A percentile compares a stretch with the other conserved stretches of the same genome.
Evolutionary conservation across 176 grass and related monocot genomes (phyloP).

Genomic region (Puya raimondii): DNA sequence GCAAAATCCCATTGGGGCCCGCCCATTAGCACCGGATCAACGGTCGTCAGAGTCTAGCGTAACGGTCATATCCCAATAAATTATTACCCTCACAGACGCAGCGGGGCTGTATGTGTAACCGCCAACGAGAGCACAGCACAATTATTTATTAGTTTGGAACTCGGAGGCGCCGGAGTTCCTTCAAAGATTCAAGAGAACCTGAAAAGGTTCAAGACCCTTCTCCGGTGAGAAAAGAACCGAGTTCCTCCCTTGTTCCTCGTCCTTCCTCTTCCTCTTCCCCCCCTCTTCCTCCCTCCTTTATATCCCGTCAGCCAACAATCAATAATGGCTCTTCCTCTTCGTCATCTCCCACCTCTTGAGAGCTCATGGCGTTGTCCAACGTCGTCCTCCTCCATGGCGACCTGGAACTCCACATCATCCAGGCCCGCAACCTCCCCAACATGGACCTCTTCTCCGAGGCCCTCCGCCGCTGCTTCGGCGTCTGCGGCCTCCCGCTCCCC

Average conservation of each 20-base stretch:
- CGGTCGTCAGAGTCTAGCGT: no score
- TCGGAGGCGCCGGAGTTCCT: no score
- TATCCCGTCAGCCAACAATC: no score
- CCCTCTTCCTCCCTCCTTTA: neutral
- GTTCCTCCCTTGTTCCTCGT: constrained; percentile 3
- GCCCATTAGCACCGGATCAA: no score
- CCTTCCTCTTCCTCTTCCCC: neutral
- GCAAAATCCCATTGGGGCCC: no score
- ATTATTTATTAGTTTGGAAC: no score
- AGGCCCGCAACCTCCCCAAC: constrained; percentile 55
- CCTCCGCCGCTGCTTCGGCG: constrained; percentile 39
- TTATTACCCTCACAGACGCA: no score
- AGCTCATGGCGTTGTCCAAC: neutral
- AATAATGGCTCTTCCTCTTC: neutral
- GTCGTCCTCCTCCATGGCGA: constrained; percentile 55
- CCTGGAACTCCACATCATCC: constrained; percentile 46
- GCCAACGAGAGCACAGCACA: no score
- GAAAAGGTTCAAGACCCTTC: neutral
- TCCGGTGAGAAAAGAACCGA: constrained; percentile 25
- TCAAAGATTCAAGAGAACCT: no score
- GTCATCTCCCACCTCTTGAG: no score
- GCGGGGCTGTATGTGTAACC: no score
- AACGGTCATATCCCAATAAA: no score
- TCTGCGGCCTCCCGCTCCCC: constrained; percentile 25
- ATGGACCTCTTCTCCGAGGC: constrained; percentile 53